Base-by-base conservation (phyloP, 108 stramenopile genomes). In the Chaetoceros muelleri region DNA sequence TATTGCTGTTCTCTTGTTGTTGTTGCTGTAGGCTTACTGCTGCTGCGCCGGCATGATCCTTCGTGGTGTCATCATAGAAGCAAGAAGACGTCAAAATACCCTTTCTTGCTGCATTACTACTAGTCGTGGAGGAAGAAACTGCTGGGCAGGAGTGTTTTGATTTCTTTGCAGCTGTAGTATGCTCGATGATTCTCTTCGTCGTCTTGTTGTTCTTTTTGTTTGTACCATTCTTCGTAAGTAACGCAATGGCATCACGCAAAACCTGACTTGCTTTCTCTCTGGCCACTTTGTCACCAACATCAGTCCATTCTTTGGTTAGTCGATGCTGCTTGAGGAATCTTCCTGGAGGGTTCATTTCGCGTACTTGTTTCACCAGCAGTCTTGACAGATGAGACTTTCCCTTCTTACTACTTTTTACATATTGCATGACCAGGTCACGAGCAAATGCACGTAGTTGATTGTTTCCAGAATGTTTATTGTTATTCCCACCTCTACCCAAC, bases 201-300 rank as follows among this genome's bases (percentile, higher is more conserved):
- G n/a, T n/a, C n/a, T n/a, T n/a, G n/a, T n/a, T n/a, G n/a, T n/a
- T n/a, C n/a, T n/a, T n/a, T n/a, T n/a, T n/a, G n/a, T n/a, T n/a
- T n/a, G n/a, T n/a, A n/a, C n/a, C 49, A 16, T 23, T 48, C 10
- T 56, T 29, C 16, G n/a, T n/a, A n/a, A n/a, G n/a, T n/a, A 56
- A 50, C 27, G 73, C 56, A 18, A 82, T 81, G 7, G 89, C 84
- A 76, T 90, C 89, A 30, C 89, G 73, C 29, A 90, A 53, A 20
- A 75, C 80, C 66, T 86, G 89, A 29, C 73, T 73, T 23, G 82
- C 70, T 57, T 86, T 86, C 58, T 90, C 89, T 13, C 84, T 56
- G 1, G 89, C 89, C 30, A 74, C 62, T 1, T 67, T 60, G 25
- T 82, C 78, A 28, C 61, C 69, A 13, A 82, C 89, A 59, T 78